Evolutionary conservation across 2,329 filamentous ascomycete species (phyloP), one percentile per base, ranked within the genome.

Genomic region (Aspergillus pseudotamarii): DNA sequence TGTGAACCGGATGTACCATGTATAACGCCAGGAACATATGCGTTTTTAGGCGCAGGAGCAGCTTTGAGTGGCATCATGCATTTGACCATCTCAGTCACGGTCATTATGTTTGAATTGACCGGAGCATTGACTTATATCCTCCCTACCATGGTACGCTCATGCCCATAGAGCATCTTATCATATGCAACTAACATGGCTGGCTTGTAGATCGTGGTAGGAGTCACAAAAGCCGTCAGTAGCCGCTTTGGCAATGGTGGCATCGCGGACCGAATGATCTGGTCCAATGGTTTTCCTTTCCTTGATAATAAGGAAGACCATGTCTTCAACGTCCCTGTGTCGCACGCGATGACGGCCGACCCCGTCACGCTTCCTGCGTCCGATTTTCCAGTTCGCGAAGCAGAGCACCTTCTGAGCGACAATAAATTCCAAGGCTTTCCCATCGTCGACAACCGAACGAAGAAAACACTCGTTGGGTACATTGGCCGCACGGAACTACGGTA

Each of bases 31-130:
- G 95, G 95, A 11, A 98, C 95, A 1, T 99, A 99, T 74, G 95
- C 95, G 8, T 96, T 99, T 70, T 84, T 99, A 0, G 95, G 95
- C 48, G 95, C 95, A 6, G 95, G 89, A 0, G 94, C 95, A 2
- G 92, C 95, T 0, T 83, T 99, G 28, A 94, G 91, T 76, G 95
- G 95, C 11, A 97, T 98, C 73, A 99, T 98, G 94, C 95, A 98
- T 78, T 91, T 99, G 66, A 97, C 94, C 0, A 89, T 99, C 19
- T 96, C 94, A 0, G 93, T 99, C 11, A 94, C 97, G 2, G 95
- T 99, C 72, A 99, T 99, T 78, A 98, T 99, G 95, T 98, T 98
- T 73, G 95, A 99, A 79, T 85, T 99, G 56, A 99, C 95, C 0
- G 95, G 95, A n/a, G 95, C 95, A 8, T 82, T 98, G 64, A 97